Evolutionary conservation across 2,329 filamentous ascomycete genomes (phyloP).

Genomic region (Fusarium chuoi): DNA sequence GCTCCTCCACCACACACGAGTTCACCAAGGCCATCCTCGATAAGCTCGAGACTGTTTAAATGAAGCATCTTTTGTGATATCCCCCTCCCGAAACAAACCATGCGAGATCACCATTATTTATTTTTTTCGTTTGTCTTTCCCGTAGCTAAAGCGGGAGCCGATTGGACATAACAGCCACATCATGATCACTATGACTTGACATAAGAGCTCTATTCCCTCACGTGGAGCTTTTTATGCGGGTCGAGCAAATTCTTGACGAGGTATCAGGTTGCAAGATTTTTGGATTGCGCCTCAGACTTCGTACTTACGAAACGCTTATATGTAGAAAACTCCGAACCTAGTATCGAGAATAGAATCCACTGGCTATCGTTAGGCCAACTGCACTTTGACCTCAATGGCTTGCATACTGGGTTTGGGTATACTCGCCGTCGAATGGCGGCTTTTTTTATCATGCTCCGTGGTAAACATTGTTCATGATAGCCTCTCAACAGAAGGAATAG

Average conservation of each 20-base stretch:
- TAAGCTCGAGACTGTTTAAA: conserved; percentile 87
- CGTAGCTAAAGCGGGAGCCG: not conserved
- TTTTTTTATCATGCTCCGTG: not conserved
- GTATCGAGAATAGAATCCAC: not conserved
- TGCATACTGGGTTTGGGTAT: not conserved
- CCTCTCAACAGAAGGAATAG: not conserved
- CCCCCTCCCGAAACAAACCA: conserved; percentile 30
- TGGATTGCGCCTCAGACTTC: conserved; percentile 19
- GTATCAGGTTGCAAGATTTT: conserved; percentile 15
- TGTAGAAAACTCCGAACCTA: conserved; percentile 1
- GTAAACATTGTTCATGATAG: not conserved
- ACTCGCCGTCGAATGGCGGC: no score
- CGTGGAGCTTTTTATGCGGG: conserved; percentile 22
- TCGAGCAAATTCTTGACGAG: conserved; percentile 17
- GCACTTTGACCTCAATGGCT: not conserved
- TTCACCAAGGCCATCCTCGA: conserved; percentile 94
- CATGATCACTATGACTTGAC: conserved; percentile 21
- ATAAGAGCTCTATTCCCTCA: conserved; percentile 8
- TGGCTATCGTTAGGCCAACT: not conserved
- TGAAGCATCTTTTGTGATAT: conserved; percentile 40
- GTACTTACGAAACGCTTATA: conserved; percentile 22
- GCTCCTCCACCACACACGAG: conserved; percentile 87
- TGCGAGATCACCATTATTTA: conserved; percentile 19
- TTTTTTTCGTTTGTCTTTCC: conserved; percentile 30
- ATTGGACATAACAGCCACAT: conserved; percentile 10